A percentile compares a stretch with the other conserved stretches of the same genome.
Conservation (phyloP, 2,329 filamentous ascomycete genomes). For the Cadophora sp. region DNA sequence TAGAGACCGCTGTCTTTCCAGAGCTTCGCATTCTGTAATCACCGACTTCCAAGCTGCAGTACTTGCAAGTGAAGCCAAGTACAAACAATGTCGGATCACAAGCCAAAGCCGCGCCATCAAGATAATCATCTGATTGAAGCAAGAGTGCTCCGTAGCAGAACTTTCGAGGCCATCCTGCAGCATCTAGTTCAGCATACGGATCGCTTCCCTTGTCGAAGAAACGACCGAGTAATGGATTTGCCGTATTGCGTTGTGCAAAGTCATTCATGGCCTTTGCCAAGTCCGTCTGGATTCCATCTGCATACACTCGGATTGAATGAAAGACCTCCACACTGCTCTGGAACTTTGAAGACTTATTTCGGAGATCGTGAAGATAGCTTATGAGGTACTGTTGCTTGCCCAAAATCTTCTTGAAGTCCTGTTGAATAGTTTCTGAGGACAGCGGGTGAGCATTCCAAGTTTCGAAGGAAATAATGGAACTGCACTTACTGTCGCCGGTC, state of each 20-base stretch:
- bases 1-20: background rate
- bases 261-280: background rate
- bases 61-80: slow-evolving; percentile 9
- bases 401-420: background rate
- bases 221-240: background rate
- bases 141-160: slow-evolving; percentile 4
- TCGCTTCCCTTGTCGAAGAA: background rate
- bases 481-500: background rate
- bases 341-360: background rate
- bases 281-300: background rate
- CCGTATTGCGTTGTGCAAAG: background rate
- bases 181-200: background rate
- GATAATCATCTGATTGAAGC: slow-evolving; percentile 8
- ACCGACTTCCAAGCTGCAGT: background rate
- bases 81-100: background rate
- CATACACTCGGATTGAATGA: background rate
- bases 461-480: background rate
- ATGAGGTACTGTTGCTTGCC: slow-evolving; percentile 1
- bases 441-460: background rate
- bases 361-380: background rate
- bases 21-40: slow-evolving; percentile 1
- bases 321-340: background rate
- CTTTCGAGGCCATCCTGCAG: background rate
- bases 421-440: background rate
- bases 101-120: background rate